Evolutionary conservation across 148 eudicot genomes (phyloP).

Genomic region (Fagopyrum tataricum): DNA sequence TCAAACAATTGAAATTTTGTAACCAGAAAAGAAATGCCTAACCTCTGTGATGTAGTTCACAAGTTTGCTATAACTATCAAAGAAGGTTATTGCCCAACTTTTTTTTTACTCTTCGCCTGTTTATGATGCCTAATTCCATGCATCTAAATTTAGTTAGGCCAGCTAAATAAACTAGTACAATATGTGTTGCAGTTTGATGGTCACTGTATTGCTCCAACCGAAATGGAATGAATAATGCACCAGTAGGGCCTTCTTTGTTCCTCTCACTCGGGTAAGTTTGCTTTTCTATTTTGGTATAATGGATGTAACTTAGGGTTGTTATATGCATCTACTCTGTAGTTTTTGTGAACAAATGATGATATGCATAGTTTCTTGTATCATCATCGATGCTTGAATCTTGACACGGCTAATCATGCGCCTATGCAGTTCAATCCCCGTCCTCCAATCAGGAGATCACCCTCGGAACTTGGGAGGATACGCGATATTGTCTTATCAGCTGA

Average conservation of each 20-base stretch:
- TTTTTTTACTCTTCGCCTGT: not conserved
- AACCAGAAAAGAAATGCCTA: not conserved
- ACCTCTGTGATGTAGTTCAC: too few relatives aligned
- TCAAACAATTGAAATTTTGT: too few relatives aligned
- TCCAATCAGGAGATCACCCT: constrained; percentile 39
- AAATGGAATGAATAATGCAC: constrained; percentile 33
- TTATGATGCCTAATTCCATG: not conserved
- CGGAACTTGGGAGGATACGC: constrained; percentile 57
- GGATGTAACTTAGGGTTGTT: not conserved
- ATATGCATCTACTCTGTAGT: too few relatives aligned
- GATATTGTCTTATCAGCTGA: too few relatives aligned
- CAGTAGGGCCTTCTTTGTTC: constrained; percentile 62
- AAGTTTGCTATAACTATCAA: not conserved
- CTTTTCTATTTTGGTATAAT: not conserved
- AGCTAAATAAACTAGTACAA: too few relatives aligned
- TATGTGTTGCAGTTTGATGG: constrained; percentile 60
- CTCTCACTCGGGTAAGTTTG: constrained; percentile 63
- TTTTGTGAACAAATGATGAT: too few relatives aligned
- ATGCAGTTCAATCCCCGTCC: too few relatives aligned
- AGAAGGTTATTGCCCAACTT: too few relatives aligned
- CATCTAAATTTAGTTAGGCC: too few relatives aligned
- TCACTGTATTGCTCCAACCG: constrained; percentile 64
- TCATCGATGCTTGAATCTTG: constrained; percentile 31
- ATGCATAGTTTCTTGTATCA: too few relatives aligned
- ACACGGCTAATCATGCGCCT: constrained; percentile 26